These are phyloP conservation scores for Lachancea quebecensis DNA, from an alignment of 805 yeast species.

Conservation along the genomic window DNA sequence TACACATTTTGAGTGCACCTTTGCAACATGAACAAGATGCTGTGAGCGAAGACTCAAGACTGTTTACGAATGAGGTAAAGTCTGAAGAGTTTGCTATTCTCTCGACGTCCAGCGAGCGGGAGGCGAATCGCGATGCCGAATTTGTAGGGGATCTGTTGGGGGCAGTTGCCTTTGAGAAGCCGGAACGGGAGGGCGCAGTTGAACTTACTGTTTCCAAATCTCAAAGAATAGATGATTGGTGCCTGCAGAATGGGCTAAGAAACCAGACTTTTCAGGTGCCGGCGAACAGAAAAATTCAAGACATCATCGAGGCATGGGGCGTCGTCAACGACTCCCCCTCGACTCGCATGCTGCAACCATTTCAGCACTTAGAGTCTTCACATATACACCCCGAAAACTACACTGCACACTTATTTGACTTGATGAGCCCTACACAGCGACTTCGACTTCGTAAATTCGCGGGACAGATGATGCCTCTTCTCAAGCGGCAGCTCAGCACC, in stretches of 20 bases:
- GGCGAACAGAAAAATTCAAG: conserved; percentile 12
- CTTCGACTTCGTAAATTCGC: conserved; percentile 12
- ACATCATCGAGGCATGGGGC: conserved; percentile 32
- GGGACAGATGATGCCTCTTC: conserved; percentile 14
- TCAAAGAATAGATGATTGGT: conserved; percentile 23
- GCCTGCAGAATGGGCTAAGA: conserved; percentile 12
- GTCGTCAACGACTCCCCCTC: conserved; percentile 22
- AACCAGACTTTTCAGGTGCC: conserved; percentile 1
- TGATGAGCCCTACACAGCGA: conserved; percentile 11
- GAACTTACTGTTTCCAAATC: conserved; percentile 9
- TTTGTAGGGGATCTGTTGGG: not conserved
- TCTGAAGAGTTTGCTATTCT: conserved; percentile 19
- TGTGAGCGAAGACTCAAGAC: conserved; percentile 11
- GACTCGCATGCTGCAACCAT: not conserved
- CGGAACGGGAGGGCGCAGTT: not conserved
- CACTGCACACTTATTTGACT: conserved; percentile 8
- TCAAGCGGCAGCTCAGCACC: conserved; percentile 10
- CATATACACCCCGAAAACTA: conserved; percentile 8
- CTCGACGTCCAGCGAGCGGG: conserved; percentile 13
- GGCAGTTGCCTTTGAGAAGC: not conserved
- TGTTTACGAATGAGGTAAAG: conserved; percentile 11
- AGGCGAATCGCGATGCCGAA: not conserved
- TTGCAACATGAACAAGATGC: conserved; percentile 4
- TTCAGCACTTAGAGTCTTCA: not conserved
- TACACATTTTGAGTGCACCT: conserved; percentile 17